Percentiles rank a stretch among this genome's conserved stretches.
Conservation (phyloP, 2,329 filamentous ascomycete genomes). For the Arthrobotrys megalospora region DNA sequence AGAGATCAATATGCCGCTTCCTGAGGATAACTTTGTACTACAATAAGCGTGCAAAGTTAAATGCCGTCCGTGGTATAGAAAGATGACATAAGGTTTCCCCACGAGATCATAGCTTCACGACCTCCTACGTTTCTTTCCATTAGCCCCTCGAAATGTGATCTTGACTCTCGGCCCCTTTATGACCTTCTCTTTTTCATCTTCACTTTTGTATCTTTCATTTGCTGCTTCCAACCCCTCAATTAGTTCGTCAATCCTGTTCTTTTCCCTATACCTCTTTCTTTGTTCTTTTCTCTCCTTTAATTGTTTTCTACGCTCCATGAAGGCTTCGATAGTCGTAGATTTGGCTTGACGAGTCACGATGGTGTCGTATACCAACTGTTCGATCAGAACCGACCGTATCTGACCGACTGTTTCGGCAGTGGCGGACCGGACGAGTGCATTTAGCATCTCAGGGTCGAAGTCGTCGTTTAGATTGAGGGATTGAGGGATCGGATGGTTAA, state of each 20-base stretch:
- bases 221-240: background rate
- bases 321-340: background rate
- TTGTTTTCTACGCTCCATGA: background rate
- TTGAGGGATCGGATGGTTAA: background rate
- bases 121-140: background rate
- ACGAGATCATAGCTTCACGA: background rate
- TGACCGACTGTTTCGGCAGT: background rate
- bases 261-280: background rate
- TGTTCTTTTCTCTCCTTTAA: background rate
- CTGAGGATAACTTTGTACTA: background rate
- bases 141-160: background rate
- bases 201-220: background rate
- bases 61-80: background rate
- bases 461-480: background rate
- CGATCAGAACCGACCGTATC: background rate
- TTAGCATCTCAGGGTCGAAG: background rate
- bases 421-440: background rate
- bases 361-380: constrained; percentile 5
- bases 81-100: background rate
- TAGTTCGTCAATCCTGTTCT: background rate
- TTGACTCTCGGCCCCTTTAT: background rate
- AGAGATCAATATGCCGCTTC: constrained; percentile 13
- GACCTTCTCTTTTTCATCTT: background rate
- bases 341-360: background rate
- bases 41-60: background rate